Base-by-base conservation (phyloP, 1,284 basidiomycete genomes). In the Microstroma glucosiphilum region DNA sequence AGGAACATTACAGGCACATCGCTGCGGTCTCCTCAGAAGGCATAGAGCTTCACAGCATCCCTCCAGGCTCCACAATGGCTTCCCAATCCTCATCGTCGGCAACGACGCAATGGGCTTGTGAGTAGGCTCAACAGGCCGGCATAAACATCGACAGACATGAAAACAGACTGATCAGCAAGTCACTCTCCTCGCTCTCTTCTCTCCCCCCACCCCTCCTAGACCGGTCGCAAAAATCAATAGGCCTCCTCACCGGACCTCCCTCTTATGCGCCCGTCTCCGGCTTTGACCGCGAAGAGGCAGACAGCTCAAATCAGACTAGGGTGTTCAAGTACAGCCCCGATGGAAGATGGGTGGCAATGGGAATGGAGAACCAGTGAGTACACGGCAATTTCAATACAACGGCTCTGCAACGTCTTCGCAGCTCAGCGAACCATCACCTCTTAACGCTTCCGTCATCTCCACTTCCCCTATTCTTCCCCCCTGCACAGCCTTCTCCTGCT, bases 161-260 rank as follows among this genome's bases (percentile, higher is more conserved):
- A 9, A 3, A 3, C 9, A 37, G 30, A 37, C 30, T 37, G 30
- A 37, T 3, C 30, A 37, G 9, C 30, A 37, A 4, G 3, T 37
- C 3, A 3, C 30, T 21, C 25, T 40, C 48, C 46, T 55, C 17
- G n/a, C 11, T 9, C 23, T 12, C 7, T 12, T 26, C 19, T 12
- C 0, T 13, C 21, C 7, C 60, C 4, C 13, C 25, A n/a, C n/a
- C 25, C 56, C 23, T 48, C 3, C 15, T 77, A 92, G 91, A 87
- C 83, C 90, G 93, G 80, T 89, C 93, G 57, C 92, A 94, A 85
- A 97, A 96, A 86, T 85, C 86, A 62, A 83, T 93, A 64, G 91
- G 90, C 68, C 85, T 97, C 75, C 86, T 91, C 76, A 85, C 87
- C 66, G 90, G 89, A 49, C 84, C 87, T 17, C 91, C 93, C 58